Evolutionary conservation across 148 eudicot genomes (phyloP).

Genomic region (Rhododendron mucronatum): DNA sequence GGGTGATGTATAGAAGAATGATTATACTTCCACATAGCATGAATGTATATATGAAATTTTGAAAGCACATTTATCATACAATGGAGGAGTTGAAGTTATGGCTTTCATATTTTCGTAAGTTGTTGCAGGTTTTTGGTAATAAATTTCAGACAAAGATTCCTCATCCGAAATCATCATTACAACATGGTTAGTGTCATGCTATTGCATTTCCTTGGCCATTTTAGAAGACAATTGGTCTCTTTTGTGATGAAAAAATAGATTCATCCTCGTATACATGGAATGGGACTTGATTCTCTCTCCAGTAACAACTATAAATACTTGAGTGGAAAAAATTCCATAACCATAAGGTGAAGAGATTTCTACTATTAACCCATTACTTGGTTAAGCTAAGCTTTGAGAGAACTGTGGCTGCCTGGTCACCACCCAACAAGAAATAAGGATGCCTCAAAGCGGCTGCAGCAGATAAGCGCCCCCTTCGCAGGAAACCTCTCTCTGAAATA

Average conservation of each 20-base stretch:
- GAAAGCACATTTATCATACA: background rate
- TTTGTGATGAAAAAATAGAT: background rate
- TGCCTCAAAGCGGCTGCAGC: conserved; percentile 93
- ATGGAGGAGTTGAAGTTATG: background rate
- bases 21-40: background rate
- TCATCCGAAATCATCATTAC: background rate
- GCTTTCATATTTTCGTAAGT: background rate
- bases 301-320: conserved; percentile 8
- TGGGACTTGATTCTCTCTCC: background rate
- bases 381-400: conserved; percentile 73
- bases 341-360: background rate
- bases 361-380: conserved; percentile 22
- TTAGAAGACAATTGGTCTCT: background rate
- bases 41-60: background rate
- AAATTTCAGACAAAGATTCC: background rate
- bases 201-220: background rate
- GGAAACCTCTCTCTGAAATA: conserved; percentile 74
- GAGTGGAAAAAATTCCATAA: background rate
- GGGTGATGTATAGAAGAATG: conserved; percentile 25
- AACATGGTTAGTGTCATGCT: background rate
- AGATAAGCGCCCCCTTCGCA: conserved; percentile 79
- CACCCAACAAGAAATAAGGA: conserved; percentile 92
- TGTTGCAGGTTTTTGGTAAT: background rate
- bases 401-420: conserved; percentile 95
- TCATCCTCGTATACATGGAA: background rate